Conservation (phyloP, 371 early-diverging fungal genomes). For the Haplosporangium sp. region DNA sequence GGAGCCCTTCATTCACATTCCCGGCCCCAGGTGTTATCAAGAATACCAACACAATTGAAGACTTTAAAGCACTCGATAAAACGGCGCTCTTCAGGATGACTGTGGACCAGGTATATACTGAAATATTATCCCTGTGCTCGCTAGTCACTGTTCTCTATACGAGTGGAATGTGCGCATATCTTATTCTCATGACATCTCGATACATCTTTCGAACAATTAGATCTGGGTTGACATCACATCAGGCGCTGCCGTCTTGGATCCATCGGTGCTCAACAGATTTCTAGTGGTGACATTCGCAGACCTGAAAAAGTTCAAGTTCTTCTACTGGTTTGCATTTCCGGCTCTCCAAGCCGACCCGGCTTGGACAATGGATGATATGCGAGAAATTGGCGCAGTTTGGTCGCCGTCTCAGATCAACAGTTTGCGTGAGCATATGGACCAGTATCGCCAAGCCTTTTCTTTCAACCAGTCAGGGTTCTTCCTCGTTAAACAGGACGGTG, state of each 20-base stretch:
- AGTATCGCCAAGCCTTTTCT: conserved; percentile 27
- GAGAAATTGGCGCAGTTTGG: conserved; percentile 46
- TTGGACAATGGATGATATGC: conserved; percentile 39
- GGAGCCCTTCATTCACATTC: conserved; percentile 62
- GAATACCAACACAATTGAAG: conserved; percentile 94
- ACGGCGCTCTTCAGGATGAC: conserved; percentile 68
- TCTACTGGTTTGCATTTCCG: conserved; percentile 95
- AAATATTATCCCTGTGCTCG: background rate
- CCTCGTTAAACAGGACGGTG: conserved; percentile 40
- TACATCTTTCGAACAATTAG: conserved; percentile 44
- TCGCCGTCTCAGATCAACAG: conserved; percentile 14
- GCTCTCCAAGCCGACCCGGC: conserved; percentile 67
- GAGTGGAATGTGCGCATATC: background rate
- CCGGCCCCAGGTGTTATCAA: conserved; percentile 68
- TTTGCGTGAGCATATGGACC: conserved; percentile 31
- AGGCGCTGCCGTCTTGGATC: conserved; percentile 71
- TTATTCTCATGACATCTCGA: background rate
- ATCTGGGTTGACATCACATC: conserved; percentile 75
- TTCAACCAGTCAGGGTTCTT: conserved; percentile 54
- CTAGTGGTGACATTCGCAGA: conserved; percentile 90
- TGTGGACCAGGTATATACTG: conserved; percentile 64
- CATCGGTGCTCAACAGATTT: conserved; percentile 74
- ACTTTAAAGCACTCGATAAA: conserved; percentile 86
- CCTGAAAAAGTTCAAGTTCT: conserved; percentile 92
- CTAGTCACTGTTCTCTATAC: background rate